These are phyloP conservation scores for Detonula confervacea DNA, from an alignment of 352 stramenopile species.

Conservation along the genomic window DNA sequence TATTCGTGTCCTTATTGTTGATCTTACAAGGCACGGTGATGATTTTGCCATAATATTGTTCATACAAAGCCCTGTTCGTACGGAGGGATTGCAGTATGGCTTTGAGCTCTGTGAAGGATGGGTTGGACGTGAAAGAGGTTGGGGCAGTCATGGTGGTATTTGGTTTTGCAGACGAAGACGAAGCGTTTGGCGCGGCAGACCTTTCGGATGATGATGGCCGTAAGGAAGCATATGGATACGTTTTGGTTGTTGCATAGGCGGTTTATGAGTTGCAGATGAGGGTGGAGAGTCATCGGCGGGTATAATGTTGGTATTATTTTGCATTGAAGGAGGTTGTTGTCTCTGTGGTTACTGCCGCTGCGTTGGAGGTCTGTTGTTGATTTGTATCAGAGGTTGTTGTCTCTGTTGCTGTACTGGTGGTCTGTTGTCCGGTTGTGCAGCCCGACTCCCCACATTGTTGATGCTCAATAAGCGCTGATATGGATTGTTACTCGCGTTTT, in stretches of 20 bases:
- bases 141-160: not conserved
- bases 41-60: conserved; percentile 55
- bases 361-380: conserved; percentile 17
- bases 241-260: not conserved
- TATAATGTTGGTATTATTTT: conserved; percentile 26
- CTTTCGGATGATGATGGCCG: conserved; percentile 21
- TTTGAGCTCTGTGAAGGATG: conserved; percentile 60
- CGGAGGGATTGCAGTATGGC: conserved; percentile 33
- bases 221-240: conserved; percentile 46
- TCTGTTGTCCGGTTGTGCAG: too few relatives aligned
- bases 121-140: conserved; percentile 20
- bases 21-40: conserved; percentile 61
- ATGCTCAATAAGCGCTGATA: conserved; percentile 14
- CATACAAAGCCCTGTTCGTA: conserved; percentile 53
- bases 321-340: conserved; percentile 7
- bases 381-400: too few relatives aligned
- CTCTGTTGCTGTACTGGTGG: too few relatives aligned
- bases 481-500: conserved; percentile 18
- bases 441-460: conserved; percentile 2
- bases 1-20: conserved; percentile 15
- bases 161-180: conserved; percentile 5
- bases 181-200: not conserved
- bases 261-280: conserved; percentile 14
- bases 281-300: conserved; percentile 21
- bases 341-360: conserved; percentile 21